These are phyloP conservation scores for Coniochaeta ligniaria DNA, from an alignment of 2,329 filamentous ascomycete genomes.

Conservation along the genomic window DNA sequence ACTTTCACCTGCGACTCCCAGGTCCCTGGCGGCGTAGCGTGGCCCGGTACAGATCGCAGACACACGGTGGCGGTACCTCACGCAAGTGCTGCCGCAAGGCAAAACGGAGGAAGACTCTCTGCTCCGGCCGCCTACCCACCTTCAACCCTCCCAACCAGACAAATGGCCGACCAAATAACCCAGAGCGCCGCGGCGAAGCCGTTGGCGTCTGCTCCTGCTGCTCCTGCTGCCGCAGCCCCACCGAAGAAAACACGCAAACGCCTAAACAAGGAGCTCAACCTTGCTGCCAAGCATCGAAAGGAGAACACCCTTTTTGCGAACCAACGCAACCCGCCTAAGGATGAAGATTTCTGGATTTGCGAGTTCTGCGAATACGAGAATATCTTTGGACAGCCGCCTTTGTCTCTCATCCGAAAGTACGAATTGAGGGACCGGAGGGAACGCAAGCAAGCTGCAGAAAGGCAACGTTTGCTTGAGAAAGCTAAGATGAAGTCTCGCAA, in stretches of 20 bases:
- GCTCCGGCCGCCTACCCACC: background rate
- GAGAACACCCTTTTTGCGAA: slow-evolving; percentile 48
- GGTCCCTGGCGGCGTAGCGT: slow-evolving; percentile 70
- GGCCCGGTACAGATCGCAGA: slow-evolving; percentile 51
- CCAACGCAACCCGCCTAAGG: slow-evolving; percentile 61
- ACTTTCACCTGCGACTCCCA: slow-evolving; percentile 95
- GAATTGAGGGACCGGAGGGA: slow-evolving; percentile 89
- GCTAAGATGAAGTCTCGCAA: slow-evolving; percentile 91
- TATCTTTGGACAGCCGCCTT: slow-evolving; percentile 84
- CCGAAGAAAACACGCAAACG: slow-evolving; percentile 59
- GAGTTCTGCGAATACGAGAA: slow-evolving; percentile 97
- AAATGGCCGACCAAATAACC: background rate
- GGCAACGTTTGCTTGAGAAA: slow-evolving; percentile 78
- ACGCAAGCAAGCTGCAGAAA: slow-evolving; percentile 78
- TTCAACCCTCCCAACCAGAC: background rate
- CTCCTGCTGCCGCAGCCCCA: slow-evolving; percentile 7
- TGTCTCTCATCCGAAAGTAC: slow-evolving; percentile 81
- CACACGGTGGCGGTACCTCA: slow-evolving; percentile 6
- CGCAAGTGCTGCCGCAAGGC: background rate
- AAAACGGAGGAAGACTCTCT: background rate
- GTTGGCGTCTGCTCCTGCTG: slow-evolving; percentile 7
- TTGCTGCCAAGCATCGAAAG: slow-evolving; percentile 71
- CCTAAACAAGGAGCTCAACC: slow-evolving; percentile 61
- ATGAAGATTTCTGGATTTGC: slow-evolving; percentile 85
- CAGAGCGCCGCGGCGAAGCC: slow-evolving; percentile 2